phyloP scores from a whole-genome alignment of 1,284 basidiomycete species.

The Kalmanozyma brasiliensis region DNA sequence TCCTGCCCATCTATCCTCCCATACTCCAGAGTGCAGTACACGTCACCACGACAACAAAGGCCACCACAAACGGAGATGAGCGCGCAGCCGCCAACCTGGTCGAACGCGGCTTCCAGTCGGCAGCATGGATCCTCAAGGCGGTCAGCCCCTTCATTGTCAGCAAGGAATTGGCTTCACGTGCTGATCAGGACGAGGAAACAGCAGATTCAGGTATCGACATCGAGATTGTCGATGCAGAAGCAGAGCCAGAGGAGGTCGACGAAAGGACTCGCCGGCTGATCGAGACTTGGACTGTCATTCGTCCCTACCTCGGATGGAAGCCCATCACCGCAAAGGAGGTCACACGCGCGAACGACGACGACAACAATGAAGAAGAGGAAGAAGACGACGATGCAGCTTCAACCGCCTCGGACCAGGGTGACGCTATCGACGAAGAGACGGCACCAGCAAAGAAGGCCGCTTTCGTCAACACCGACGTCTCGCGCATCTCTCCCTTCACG shows the following conservation, averaged over 20 bases:
- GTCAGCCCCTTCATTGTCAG: conserved; percentile 58
- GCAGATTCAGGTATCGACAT: conserved; percentile 4
- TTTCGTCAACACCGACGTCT: conserved; percentile 33
- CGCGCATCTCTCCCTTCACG: conserved; percentile 54
- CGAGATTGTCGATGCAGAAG: conserved; percentile 23
- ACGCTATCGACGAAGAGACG: not conserved
- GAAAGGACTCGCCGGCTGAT: conserved; percentile 36
- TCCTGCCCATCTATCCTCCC: conserved; percentile 62
- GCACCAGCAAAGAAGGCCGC: not conserved
- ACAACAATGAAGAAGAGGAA: conserved; percentile 16
- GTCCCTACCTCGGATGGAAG: conserved; percentile 58
- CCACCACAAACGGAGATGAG: conserved; percentile 60
- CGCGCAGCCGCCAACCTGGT: conserved; percentile 61
- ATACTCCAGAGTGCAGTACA: conserved; percentile 55
- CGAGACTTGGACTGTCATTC: conserved; percentile 54
- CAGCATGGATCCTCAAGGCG: conserved; percentile 61
- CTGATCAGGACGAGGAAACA: conserved; percentile 9
- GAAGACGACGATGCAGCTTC: conserved; percentile 14
- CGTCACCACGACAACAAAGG: conserved; percentile 58
- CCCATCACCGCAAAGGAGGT: conserved; percentile 18
- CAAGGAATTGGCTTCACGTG: conserved; percentile 13
- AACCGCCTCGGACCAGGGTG: conserved; percentile 2
- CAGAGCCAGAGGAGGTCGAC: conserved; percentile 40
- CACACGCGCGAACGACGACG: not conserved
- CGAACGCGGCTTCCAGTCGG: conserved; percentile 62